Evolutionary conservation across 2,329 filamentous ascomycete species (phyloP).

Genomic region (Xylaria sp.): DNA sequence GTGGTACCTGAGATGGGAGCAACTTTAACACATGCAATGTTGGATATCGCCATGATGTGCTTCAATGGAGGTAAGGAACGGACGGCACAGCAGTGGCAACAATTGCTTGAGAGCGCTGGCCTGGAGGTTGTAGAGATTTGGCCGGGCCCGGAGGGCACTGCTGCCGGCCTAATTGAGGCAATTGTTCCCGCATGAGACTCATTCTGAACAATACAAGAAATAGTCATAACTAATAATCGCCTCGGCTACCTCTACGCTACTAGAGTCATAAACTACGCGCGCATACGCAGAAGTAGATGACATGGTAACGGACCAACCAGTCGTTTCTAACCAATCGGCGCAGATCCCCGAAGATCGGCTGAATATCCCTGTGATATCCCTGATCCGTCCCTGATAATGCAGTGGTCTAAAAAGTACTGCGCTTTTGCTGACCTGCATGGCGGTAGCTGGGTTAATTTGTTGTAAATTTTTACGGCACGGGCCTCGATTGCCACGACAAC

Average conservation of each 20-base stretch:
- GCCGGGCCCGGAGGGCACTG: constrained; percentile 38
- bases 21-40: constrained; percentile 30
- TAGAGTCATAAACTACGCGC: neutral
- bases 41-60: constrained; percentile 50
- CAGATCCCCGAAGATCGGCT: constrained; percentile 1
- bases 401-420: neutral
- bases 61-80: constrained; percentile 46
- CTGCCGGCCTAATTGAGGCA: constrained; percentile 43
- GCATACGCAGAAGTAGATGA: neutral
- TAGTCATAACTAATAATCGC: neutral
- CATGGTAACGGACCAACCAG: too few species aligned
- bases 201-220: neutral
- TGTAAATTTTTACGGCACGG: neutral
- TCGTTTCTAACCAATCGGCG: constrained; percentile 2
- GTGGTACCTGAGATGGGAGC: constrained; percentile 45
- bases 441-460: neutral
- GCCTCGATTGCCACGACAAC: neutral
- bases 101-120: constrained; percentile 39
- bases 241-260: neutral
- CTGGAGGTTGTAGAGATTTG: constrained; percentile 40
- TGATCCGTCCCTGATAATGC: neutral
- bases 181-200: neutral
- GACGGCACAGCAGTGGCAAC: constrained; percentile 43
- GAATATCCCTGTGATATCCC: neutral
- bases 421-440: neutral